These are phyloP conservation scores for Prunus padus DNA, from an alignment of 306 rosid genomes.

Conservation along the genomic window DNA sequence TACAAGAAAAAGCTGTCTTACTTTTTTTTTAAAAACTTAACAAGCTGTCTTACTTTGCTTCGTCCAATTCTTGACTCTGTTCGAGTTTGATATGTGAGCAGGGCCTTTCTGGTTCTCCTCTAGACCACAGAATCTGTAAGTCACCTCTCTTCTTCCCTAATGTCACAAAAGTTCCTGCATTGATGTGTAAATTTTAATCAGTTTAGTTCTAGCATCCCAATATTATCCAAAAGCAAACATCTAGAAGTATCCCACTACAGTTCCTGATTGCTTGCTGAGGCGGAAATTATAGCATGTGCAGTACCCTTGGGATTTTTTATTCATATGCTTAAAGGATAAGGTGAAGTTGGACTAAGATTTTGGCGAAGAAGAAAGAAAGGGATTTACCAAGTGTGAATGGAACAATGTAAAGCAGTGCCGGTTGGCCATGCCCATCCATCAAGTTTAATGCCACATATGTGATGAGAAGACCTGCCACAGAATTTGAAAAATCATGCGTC, in stretches of 20 bases:
- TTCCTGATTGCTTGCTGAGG: neutral
- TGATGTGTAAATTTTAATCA: slow-evolving; percentile 16
- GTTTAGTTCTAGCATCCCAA: slow-evolving; percentile 4
- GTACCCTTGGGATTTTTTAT: neutral
- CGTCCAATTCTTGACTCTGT: slow-evolving; percentile 38
- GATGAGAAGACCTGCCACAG: slow-evolving; percentile 70
- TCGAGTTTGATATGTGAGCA: slow-evolving; percentile 74
- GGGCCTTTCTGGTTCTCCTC: slow-evolving; percentile 72
- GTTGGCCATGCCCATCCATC: slow-evolving; percentile 99
- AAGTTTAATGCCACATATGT: slow-evolving; percentile 91
- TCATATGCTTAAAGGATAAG: neutral
- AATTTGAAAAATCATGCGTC: slow-evolving; percentile 8
- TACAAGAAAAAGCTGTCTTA: slow-evolving; percentile 8
- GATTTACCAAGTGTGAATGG: slow-evolving; percentile 85
- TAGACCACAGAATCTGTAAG: slow-evolving; percentile 57
- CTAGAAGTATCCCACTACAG: neutral
- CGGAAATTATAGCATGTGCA: neutral
- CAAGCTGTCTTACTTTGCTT: slow-evolving; percentile 36
- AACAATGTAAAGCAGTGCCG: slow-evolving; percentile 90
- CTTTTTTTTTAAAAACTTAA: too few relatives aligned
- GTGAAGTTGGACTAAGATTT: neutral
- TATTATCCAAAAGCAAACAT: neutral
- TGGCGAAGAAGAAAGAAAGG: neutral
- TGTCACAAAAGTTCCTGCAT: slow-evolving; percentile 73
- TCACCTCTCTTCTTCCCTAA: slow-evolving; percentile 83